Conservation (phyloP, 352 stramenopile genomes). For the Pythium dissimile region DNA sequence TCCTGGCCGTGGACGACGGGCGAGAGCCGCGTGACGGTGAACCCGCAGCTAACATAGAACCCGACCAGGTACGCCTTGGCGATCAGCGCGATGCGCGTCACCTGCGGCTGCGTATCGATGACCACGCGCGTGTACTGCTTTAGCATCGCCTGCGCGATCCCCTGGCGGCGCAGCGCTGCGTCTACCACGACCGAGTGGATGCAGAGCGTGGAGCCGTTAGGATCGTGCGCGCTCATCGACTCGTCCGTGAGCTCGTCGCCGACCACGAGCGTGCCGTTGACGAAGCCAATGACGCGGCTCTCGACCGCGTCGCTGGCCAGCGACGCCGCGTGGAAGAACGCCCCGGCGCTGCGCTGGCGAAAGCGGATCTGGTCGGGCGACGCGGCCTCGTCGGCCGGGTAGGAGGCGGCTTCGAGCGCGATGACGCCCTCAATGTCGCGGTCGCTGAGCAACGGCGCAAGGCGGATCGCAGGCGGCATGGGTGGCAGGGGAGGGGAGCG, state of each 20-base stretch:
- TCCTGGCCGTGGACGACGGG: constrained; percentile 80
- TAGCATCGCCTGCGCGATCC: constrained; percentile 79
- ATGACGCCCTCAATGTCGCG: constrained; percentile 38
- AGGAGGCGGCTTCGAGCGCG: constrained; percentile 57
- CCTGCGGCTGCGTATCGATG: constrained; percentile 31
- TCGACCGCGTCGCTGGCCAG: constrained; percentile 1
- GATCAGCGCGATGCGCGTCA: constrained; percentile 78
- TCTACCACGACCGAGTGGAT: constrained; percentile 87
- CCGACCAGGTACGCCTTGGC: constrained; percentile 76
- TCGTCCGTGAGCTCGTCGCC: constrained; percentile 58
- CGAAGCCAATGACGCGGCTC: constrained; percentile 79
- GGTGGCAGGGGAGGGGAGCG: not conserved
- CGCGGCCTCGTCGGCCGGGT: constrained; percentile 85
- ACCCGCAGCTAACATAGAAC: constrained; percentile 87
- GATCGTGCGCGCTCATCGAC: constrained; percentile 77
- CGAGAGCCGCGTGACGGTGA: constrained; percentile 61
- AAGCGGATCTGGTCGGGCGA: constrained; percentile 77
- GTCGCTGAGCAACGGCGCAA: constrained; percentile 10
- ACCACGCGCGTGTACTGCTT: constrained; percentile 69
- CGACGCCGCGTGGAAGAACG: constrained; percentile 60
- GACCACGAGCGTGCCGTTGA: constrained; percentile 78
- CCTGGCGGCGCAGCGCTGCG: constrained; percentile 56
- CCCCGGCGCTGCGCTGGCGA: constrained; percentile 73
- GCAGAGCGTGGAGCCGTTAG: constrained; percentile 66
- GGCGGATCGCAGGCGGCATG: constrained; percentile 8